These are phyloP conservation scores for Paecilomyces variotii DNA, from an alignment of 2,329 filamentous ascomycete species.

Conservation along the genomic window DNA sequence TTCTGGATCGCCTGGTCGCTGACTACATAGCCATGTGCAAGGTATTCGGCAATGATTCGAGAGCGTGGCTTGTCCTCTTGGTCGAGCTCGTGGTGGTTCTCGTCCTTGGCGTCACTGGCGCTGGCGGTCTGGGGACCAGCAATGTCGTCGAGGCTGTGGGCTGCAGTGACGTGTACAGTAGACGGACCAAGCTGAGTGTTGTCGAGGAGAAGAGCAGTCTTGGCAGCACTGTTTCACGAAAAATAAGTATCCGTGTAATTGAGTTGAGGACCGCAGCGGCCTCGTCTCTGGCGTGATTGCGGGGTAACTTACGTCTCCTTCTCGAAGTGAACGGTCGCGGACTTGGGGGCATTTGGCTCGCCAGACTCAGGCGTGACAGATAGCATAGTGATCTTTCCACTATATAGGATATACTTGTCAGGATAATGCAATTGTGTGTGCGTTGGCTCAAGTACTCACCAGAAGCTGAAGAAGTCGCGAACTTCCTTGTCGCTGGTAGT, in stretches of 20 bases:
- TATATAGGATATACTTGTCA: slow-evolving; percentile 28
- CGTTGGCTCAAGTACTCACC: slow-evolving; percentile 44
- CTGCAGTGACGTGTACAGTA: slow-evolving; percentile 69
- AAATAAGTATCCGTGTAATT: neutral
- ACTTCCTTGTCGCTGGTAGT: slow-evolving; percentile 85
- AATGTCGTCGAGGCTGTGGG: slow-evolving; percentile 57
- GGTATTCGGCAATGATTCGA: slow-evolving; percentile 91
- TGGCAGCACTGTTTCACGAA: slow-evolving; percentile 57
- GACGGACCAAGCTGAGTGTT: slow-evolving; percentile 82
- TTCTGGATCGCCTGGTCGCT: slow-evolving; percentile 69
- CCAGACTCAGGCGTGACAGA: slow-evolving; percentile 58
- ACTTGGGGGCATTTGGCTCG: slow-evolving; percentile 57
- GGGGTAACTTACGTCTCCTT: slow-evolving; percentile 63
- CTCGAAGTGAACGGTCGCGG: slow-evolving; percentile 90
- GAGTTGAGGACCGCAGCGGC: neutral
- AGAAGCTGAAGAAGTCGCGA: slow-evolving; percentile 94
- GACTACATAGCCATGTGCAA: slow-evolving; percentile 86
- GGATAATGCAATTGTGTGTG: neutral
- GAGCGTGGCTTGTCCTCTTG: slow-evolving; percentile 96
- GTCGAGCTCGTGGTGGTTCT: slow-evolving; percentile 60
- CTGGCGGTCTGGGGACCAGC: slow-evolving; percentile 52
- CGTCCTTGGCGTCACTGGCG: slow-evolving; percentile 45
- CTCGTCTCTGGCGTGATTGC: slow-evolving; percentile 7
- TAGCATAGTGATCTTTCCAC: slow-evolving; percentile 84
- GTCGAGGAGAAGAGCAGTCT: slow-evolving; percentile 92